Evolutionary conservation across 192 early-diverging fungal species (phyloP).

Genomic region (Rhizophagus sp.): DNA sequence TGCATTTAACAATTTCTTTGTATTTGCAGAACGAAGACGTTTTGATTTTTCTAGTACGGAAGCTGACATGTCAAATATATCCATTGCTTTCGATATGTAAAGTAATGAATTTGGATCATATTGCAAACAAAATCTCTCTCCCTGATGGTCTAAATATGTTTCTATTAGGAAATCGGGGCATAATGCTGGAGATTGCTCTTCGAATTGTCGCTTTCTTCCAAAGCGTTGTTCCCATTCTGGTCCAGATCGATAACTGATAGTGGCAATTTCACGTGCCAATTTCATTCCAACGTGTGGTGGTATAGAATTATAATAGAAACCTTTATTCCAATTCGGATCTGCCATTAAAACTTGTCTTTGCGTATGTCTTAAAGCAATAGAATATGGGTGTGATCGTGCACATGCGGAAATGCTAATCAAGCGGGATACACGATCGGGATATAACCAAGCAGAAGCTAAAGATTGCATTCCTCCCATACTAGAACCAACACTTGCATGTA

Average conservation of each 20-base stretch:
- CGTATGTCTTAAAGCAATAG: slow-evolving; percentile 89
- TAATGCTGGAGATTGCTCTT: slow-evolving; percentile 72
- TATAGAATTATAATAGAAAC: slow-evolving; percentile 87
- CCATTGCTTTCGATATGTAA: slow-evolving; percentile 97
- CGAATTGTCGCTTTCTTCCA: slow-evolving; percentile 78
- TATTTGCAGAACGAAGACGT: slow-evolving; percentile 45
- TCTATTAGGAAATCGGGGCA: slow-evolving; percentile 96
- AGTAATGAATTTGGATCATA: slow-evolving; percentile 94
- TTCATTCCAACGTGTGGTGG: slow-evolving; percentile 95
- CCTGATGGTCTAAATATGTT: slow-evolving; percentile 93
- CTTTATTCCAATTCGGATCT: slow-evolving; percentile 94
- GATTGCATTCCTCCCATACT: slow-evolving; percentile 98
- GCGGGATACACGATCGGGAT: slow-evolving; percentile 79
- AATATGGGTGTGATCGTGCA: slow-evolving; percentile 94
- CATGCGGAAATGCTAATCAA: slow-evolving; percentile 87
- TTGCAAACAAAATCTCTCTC: slow-evolving; percentile 88
- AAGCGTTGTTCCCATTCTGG: slow-evolving; percentile 98
- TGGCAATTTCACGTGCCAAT: slow-evolving; percentile 91
- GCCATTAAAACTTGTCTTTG: slow-evolving; percentile 94
- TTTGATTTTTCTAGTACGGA: slow-evolving; percentile 48
- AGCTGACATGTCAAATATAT: slow-evolving; percentile 93
- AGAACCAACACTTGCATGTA: slow-evolving; percentile 89
- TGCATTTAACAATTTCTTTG: slow-evolving; percentile 30
- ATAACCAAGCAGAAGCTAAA: slow-evolving; percentile 79
- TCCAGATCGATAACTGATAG: slow-evolving; percentile 92